Base-by-base conservation (phyloP, 2,329 filamentous ascomycete genomes). In the Diaporthe vaccinii region DNA sequence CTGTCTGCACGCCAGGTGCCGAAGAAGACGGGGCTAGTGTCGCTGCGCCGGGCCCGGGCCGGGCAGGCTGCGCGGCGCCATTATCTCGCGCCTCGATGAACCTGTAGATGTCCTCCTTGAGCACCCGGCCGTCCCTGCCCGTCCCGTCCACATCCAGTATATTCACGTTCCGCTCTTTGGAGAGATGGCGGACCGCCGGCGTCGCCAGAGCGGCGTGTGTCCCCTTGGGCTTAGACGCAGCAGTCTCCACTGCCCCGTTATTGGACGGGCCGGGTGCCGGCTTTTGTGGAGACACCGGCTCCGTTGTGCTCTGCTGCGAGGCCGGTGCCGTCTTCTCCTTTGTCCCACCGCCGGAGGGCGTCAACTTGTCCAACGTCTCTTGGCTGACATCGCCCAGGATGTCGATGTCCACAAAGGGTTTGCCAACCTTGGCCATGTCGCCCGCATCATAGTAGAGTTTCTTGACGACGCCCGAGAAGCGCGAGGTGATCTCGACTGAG, bases 371-470 rank as follows among this genome's bases (percentile, higher is more conserved):
- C 44, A 86, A 83, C 78, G 93, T 91, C 76, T 91, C 91, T 71
- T 90, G 86, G 78, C 91, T 93, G 78, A 92, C 92, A 51, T 93
- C 93, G 75, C 94, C 94, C 80, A 95, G 91, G 78, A 98, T 96
- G 83, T 98, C 96, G 77, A 98, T 98, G 82, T 98, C 96, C 78
- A 98, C 93, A 81, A 98, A 92, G 20, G 96, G 93, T 91, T 97
- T 96, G 79, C 97, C 97, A 36, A 98, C 97, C 82, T 95, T 95
- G 70, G 96, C 96, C 90, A 98, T 98, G 79, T 98, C 97, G 78
- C 98, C 97, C 44, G 95, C 93, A 78, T 98, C 95, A 84, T 98
- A 98, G 85, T 98, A 92, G 59, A 99, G 88, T 86, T 96, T 98
- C 87, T 98, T 98, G 79, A 99, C 96, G 0, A 98, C 93, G 31